Conservation (phyloP, 768 basidiomycete species). For the Crepidotus variabilis region DNA sequence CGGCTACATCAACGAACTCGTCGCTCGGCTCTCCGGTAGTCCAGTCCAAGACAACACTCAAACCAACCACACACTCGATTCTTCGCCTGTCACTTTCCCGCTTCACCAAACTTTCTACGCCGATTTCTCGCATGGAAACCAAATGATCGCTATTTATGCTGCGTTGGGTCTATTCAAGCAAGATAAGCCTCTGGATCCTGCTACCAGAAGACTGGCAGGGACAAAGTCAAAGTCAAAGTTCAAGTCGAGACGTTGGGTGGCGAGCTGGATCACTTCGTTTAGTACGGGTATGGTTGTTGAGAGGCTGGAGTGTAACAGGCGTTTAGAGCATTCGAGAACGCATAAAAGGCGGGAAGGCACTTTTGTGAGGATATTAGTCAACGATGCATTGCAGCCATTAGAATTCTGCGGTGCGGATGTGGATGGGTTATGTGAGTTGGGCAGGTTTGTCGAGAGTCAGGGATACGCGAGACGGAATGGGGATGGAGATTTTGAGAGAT, state of each 20-base stretch:
- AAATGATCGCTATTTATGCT: slow-evolving; percentile 75
- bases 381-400: slow-evolving; percentile 65
- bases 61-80: slow-evolving; percentile 72
- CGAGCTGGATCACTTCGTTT: slow-evolving; percentile 69
- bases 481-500: slow-evolving; percentile 67
- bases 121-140: slow-evolving; percentile 86
- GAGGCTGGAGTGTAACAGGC: slow-evolving; percentile 45
- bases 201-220: slow-evolving; percentile 20
- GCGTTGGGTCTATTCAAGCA: slow-evolving; percentile 54
- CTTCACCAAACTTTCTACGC: slow-evolving; percentile 61
- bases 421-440: slow-evolving; percentile 61
- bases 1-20: slow-evolving; percentile 83
- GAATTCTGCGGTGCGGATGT: slow-evolving; percentile 51
- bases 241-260: slow-evolving; percentile 52
- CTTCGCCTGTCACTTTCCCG: slow-evolving; percentile 65
- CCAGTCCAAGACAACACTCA: slow-evolving; percentile 69
- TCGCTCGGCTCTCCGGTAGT: slow-evolving; percentile 67
- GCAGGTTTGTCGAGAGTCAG: slow-evolving; percentile 69
- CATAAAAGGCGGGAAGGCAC: slow-evolving; percentile 9
- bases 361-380: slow-evolving; percentile 74
- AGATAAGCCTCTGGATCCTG: slow-evolving; percentile 27
- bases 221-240: too few species aligned
- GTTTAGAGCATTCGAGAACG: neutral
- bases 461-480: slow-evolving; percentile 64
- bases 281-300: slow-evolving; percentile 72